Evolutionary conservation across 768 basidiomycete genomes (phyloP).

Genomic region (Rhizopogon roseolus): DNA sequence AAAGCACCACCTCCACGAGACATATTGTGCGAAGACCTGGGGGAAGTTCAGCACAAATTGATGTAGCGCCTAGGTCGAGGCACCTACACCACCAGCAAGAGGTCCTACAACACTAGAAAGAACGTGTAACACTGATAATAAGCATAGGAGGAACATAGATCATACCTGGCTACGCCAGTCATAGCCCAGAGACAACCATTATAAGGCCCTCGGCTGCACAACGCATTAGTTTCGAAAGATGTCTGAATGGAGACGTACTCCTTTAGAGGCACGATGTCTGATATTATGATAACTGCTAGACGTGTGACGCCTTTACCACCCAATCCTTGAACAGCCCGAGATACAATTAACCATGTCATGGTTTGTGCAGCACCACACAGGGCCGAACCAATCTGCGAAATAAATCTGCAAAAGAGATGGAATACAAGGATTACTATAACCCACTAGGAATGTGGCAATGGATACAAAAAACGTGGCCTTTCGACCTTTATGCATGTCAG

Average conservation of each 20-base stretch:
- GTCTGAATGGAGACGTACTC: conserved; percentile 42
- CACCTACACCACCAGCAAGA: conserved; percentile 72
- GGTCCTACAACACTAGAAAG: conserved; percentile 60
- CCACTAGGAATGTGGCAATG: conserved; percentile 65
- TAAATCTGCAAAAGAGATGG: neutral
- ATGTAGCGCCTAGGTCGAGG: neutral
- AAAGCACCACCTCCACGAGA: conserved; percentile 84
- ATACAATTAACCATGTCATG: conserved; percentile 74
- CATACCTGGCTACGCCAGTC: conserved; percentile 62
- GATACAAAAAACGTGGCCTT: conserved; percentile 68
- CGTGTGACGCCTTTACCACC: conserved; percentile 81
- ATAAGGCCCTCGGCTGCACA: conserved; percentile 66
- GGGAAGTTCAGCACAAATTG: conserved; percentile 3
- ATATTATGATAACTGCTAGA: conserved; percentile 71
- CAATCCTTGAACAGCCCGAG: conserved; percentile 77
- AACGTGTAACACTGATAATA: neutral
- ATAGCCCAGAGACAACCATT: conserved; percentile 73
- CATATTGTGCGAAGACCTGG: conserved; percentile 68
- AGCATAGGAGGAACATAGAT: neutral
- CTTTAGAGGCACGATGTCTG: conserved; percentile 78
- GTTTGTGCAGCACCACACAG: conserved; percentile 77
- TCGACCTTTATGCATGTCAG: conserved; percentile 34
- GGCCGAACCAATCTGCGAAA: conserved; percentile 63
- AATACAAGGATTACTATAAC: conserved; percentile 6
- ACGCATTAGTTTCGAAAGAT: neutral